A percentile compares a stretch with the other conserved stretches of the same genome.
phyloP scores from a whole-genome alignment of 2,329 filamentous ascomycete species.

The Fusarium clavum region DNA sequence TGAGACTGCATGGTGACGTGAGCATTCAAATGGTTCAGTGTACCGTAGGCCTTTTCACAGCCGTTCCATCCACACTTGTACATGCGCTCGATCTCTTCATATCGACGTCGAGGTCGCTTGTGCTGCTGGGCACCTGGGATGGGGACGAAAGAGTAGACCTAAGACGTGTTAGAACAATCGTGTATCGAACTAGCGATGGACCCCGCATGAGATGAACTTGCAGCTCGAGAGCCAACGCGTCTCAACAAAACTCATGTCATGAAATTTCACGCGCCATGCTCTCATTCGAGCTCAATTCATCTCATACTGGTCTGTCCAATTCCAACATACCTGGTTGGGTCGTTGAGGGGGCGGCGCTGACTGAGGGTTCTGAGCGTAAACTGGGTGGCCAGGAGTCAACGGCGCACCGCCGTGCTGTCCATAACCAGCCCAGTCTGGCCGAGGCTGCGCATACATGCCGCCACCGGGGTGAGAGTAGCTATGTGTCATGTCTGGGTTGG shows the following conservation, averaged over 20 bases:
- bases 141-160: conserved; percentile 98
- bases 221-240: background rate
- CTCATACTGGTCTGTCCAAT: conserved; percentile 19
- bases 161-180: conserved; percentile 43
- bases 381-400: conserved; percentile 61
- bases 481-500: conserved; percentile 87
- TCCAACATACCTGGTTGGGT: conserved; percentile 68
- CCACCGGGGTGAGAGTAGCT: conserved; percentile 73
- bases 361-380: conserved; percentile 67
- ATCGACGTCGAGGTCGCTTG: conserved; percentile 91
- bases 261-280: background rate
- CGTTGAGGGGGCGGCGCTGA: conserved; percentile 66
- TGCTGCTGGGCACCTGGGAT: conserved; percentile 98
- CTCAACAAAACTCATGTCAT: background rate
- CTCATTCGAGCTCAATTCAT: conserved; percentile 7
- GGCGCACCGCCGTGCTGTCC: conserved; percentile 63
- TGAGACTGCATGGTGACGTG: conserved; percentile 99
- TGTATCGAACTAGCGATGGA: background rate
- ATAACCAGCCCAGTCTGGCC: conserved; percentile 81
- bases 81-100: conserved; percentile 99
- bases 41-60: conserved; percentile 98
- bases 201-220: background rate
- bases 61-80: conserved; percentile 99
- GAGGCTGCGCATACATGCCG: conserved; percentile 74
- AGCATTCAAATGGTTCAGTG: conserved; percentile 95